Evolutionary conservation across 2,329 filamentous ascomycete species (phyloP).

Genomic region (Fusarium albidum): DNA sequence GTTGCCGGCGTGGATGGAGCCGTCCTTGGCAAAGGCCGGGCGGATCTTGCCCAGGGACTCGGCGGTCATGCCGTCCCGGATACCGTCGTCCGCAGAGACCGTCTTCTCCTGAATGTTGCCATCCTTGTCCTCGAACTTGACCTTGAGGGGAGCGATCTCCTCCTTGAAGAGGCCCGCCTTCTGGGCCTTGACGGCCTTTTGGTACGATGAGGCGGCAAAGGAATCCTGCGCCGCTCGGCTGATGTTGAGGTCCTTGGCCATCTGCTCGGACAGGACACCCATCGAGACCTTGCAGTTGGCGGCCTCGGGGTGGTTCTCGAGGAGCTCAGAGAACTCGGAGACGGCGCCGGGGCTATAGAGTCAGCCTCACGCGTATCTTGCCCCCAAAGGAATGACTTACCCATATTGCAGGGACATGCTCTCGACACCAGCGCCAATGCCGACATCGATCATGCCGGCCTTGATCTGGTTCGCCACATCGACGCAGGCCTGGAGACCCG

Average conservation of each 20-base stretch:
- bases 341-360: conserved; percentile 76
- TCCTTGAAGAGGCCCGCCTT: conserved; percentile 88
- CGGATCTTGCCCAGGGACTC: conserved; percentile 92
- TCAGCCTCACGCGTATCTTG: conserved; percentile 9
- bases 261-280: conserved; percentile 91
- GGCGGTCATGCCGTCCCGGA: conserved; percentile 83
- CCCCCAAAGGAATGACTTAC: conserved; percentile 53
- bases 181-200: conserved; percentile 88
- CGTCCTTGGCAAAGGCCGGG: conserved; percentile 89
- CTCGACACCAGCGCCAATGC: conserved; percentile 94
- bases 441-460: conserved; percentile 92
- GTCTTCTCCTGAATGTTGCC: conserved; percentile 85
- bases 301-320: conserved; percentile 81
- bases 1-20: conserved; percentile 95
- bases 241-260: conserved; percentile 87
- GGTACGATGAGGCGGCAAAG: conserved; percentile 94
- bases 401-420: conserved; percentile 96
- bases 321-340: conserved; percentile 88
- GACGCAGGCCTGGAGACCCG: conserved; percentile 88
- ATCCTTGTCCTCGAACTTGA: conserved; percentile 90
- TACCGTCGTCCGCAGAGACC: conserved; percentile 86
- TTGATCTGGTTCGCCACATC: conserved; percentile 95
- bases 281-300: conserved; percentile 98
- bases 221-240: conserved; percentile 79
- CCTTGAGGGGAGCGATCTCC: conserved; percentile 87